These are phyloP conservation scores for Schwanniomyces vanrijiae DNA, from an alignment of 805 yeast genomes.

Conservation along the genomic window DNA sequence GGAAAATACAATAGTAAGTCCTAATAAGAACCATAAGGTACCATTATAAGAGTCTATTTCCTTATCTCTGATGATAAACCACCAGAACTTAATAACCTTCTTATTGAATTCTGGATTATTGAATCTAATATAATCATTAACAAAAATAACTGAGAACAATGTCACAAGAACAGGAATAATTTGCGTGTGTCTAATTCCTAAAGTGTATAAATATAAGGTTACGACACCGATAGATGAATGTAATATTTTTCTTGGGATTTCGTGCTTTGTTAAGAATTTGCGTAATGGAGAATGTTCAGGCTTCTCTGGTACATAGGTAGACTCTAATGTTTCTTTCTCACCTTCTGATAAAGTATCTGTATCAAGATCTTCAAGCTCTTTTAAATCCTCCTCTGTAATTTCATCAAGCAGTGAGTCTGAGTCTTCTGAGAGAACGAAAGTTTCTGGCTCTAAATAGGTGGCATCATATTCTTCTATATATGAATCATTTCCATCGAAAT, in stretches of 20 bases:
- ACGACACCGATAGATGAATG: conserved; percentile 89
- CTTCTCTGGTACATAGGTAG: background rate
- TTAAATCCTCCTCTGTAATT: conserved; percentile 9
- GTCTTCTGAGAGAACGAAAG: conserved; percentile 16
- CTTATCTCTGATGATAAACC: conserved; percentile 80
- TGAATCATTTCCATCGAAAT: conserved; percentile 24
- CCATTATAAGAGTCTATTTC: conserved; percentile 80
- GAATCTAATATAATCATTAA: conserved; percentile 70
- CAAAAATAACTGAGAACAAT: conserved; percentile 55
- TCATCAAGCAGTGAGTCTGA: conserved; percentile 16
- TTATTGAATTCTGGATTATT: conserved; percentile 60
- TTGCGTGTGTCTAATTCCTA: conserved; percentile 53
- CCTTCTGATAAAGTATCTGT: conserved; percentile 5
- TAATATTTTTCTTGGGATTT: conserved; percentile 81
- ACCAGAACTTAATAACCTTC: conserved; percentile 64
- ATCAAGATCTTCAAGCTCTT: conserved; percentile 6
- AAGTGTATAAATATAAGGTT: conserved; percentile 69
- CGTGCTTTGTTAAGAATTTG: conserved; percentile 69
- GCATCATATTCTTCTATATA: conserved; percentile 41
- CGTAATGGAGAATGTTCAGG: conserved; percentile 8
- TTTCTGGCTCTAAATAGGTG: conserved; percentile 29
- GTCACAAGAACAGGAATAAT: conserved; percentile 61
- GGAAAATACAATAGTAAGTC: conserved; percentile 68
- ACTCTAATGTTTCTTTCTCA: conserved; percentile 4
- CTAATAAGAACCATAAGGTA: conserved; percentile 82